Conservation (phyloP, 441 rosid genomes). For the Omphalea diandra region DNA sequence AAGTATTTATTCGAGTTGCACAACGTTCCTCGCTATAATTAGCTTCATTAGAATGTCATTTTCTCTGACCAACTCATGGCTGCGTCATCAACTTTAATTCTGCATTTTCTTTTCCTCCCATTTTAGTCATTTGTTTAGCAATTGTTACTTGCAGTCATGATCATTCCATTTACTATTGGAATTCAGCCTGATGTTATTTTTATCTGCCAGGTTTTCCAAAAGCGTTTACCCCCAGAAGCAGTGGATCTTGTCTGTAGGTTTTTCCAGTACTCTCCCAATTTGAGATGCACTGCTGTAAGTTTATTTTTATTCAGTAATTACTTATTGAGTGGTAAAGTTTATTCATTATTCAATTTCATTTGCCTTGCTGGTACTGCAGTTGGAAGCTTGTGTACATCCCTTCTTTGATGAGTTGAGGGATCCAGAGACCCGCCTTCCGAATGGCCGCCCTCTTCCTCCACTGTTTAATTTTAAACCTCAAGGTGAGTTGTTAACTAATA, state of each 20-base stretch:
- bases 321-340: not conserved
- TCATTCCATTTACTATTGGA: not conserved
- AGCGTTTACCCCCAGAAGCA: conserved; percentile 94
- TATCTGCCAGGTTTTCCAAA: conserved; percentile 77
- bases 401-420: conserved; percentile 95
- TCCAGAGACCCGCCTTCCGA: conserved; percentile 85
- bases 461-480: conserved; percentile 80
- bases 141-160: not conserved
- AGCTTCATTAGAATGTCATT: not conserved
- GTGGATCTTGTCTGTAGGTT: conserved; percentile 96
- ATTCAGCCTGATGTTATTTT: conserved; percentile 12
- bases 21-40: conserved; percentile 2
- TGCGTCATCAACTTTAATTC: not conserved
- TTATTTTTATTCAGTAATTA: not conserved
- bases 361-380: conserved; percentile 33
- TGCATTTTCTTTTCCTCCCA: not conserved
- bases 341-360: not conserved
- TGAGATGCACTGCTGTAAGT: conserved; percentile 98
- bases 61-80: no score
- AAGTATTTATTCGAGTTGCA: not conserved
- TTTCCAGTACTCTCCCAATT: conserved; percentile 97
- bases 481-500: conserved; percentile 37
- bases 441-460: conserved; percentile 96
- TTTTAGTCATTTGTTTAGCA: not conserved
- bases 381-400: conserved; percentile 94